phyloP scores from a whole-genome alignment of 2,329 filamentous ascomycete genomes.

The Ilyonectria destructans region DNA sequence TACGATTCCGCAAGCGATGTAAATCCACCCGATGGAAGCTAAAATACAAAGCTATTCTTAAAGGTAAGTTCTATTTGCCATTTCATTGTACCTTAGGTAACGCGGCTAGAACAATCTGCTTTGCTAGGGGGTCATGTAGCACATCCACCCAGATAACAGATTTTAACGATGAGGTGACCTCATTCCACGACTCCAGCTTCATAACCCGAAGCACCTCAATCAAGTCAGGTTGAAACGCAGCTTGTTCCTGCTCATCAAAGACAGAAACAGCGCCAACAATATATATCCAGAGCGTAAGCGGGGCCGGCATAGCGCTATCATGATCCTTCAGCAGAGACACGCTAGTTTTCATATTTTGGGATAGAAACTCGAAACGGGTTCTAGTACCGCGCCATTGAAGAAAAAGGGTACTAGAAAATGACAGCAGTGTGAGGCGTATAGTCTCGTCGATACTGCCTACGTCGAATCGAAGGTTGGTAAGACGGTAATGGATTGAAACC shows the following conservation, averaged over 20 bases:
- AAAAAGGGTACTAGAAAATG: constrained; percentile 15
- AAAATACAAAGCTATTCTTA: no score
- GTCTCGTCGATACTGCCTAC: background rate
- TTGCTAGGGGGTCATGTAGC: background rate
- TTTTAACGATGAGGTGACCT: background rate
- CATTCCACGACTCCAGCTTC: background rate
- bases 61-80: no score
- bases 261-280: background rate
- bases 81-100: background rate
- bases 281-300: constrained; percentile 9
- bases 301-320: background rate
- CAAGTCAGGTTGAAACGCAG: background rate
- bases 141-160: background rate
- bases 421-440: constrained; percentile 6
- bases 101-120: background rate
- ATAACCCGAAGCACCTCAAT: background rate
- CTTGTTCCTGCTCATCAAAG: background rate
- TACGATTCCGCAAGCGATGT: no score
- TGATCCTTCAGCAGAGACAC: background rate
- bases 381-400: constrained; percentile 4
- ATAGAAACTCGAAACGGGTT: constrained; percentile 1
- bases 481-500: constrained; percentile 25
- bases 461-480: background rate
- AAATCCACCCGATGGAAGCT: no score
- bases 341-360: background rate